A percentile compares a stretch with the other conserved stretches of the same genome.
Evolutionary conservation across 495 filamentous ascomycete genomes (phyloP).

Genomic region (Peziza echinospora): DNA sequence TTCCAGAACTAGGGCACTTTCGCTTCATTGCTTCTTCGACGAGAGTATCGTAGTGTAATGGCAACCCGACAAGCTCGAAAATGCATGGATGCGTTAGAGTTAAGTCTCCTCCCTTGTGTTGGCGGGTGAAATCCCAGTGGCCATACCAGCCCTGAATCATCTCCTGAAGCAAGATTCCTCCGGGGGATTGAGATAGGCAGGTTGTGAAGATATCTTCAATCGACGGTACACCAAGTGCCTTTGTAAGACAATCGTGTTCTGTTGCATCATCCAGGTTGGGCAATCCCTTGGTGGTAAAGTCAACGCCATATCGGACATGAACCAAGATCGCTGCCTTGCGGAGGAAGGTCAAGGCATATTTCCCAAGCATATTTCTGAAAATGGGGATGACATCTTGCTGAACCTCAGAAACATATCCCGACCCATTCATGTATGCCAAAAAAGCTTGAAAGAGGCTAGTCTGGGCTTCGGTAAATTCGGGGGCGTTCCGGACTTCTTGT

Average conservation of each 20-base stretch:
- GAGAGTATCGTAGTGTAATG: conserved; percentile 75
- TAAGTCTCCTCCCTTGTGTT: background rate
- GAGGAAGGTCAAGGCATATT: conserved; percentile 74
- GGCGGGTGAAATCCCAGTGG: conserved; percentile 29
- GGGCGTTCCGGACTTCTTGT: background rate
- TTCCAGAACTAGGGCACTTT: conserved; percentile 71
- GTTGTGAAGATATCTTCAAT: conserved; percentile 50
- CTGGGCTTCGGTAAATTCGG: background rate
- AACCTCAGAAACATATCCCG: conserved; percentile 24
- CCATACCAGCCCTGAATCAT: conserved; percentile 64
- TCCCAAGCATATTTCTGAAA: conserved; percentile 36
- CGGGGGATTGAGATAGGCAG: conserved; percentile 6
- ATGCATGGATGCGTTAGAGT: conserved; percentile 64
- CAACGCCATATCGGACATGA: conserved; percentile 69
- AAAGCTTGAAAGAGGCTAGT: conserved; percentile 12
- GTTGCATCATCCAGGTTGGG: conserved; percentile 36
- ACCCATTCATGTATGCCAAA: conserved; percentile 11
- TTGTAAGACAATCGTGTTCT: conserved; percentile 65
- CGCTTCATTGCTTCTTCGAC: conserved; percentile 75
- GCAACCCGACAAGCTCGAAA: conserved; percentile 80
- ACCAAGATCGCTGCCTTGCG: conserved; percentile 68
- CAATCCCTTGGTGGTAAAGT: conserved; percentile 57
- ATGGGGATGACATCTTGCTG: conserved; percentile 22
- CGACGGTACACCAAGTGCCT: conserved; percentile 48
- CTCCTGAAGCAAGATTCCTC: conserved; percentile 21